These are phyloP conservation scores for Amanita jacksonii DNA, from an alignment of 768 basidiomycete genomes.

Conservation along the genomic window DNA sequence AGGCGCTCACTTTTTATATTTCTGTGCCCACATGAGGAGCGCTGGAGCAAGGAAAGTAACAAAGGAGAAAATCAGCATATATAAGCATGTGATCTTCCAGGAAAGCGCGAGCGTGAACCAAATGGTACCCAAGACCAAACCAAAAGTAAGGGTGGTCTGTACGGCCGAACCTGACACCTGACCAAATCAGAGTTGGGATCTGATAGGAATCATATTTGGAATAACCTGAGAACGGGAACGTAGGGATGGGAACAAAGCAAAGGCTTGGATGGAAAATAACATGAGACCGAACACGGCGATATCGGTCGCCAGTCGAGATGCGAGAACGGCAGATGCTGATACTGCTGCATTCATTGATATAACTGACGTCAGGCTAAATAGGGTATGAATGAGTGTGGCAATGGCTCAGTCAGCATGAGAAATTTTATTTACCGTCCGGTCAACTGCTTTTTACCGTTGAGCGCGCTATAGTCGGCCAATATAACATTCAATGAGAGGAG, in stretches of 20 bases:
- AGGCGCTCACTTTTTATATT: conserved; percentile 69
- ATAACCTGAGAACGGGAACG: conserved; percentile 62
- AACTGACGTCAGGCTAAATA: conserved; percentile 71
- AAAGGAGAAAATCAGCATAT: conserved; percentile 37
- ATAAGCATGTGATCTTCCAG: conserved; percentile 41
- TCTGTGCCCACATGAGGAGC: conserved; percentile 75
- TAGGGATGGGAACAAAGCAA: conserved; percentile 78
- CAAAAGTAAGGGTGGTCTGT: conserved; percentile 44
- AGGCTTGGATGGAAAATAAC: conserved; percentile 72
- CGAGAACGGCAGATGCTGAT: conserved; percentile 87
- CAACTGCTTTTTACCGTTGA: conserved; percentile 29
- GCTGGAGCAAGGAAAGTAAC: conserved; percentile 68
- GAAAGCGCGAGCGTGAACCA: conserved; percentile 47
- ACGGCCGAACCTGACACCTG: conserved; percentile 39
- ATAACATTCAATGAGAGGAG: conserved; percentile 78
- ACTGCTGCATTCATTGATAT: conserved; percentile 88
- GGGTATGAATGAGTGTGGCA: no score
- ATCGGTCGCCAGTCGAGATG: conserved; percentile 79
- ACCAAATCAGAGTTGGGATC: conserved; percentile 8
- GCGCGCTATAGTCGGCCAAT: conserved; percentile 71
- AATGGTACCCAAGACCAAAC: conserved; percentile 41
- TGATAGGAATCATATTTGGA: conserved; percentile 10
- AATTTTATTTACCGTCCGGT: conserved; percentile 60
- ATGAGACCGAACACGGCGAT: conserved; percentile 84
- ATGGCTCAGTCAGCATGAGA: not conserved